A percentile compares a stretch with the other conserved stretches of the same genome.
Evolutionary conservation across 2,329 filamentous ascomycete species (phyloP).

Genomic region (Stemphylium lycopersici): DNA sequence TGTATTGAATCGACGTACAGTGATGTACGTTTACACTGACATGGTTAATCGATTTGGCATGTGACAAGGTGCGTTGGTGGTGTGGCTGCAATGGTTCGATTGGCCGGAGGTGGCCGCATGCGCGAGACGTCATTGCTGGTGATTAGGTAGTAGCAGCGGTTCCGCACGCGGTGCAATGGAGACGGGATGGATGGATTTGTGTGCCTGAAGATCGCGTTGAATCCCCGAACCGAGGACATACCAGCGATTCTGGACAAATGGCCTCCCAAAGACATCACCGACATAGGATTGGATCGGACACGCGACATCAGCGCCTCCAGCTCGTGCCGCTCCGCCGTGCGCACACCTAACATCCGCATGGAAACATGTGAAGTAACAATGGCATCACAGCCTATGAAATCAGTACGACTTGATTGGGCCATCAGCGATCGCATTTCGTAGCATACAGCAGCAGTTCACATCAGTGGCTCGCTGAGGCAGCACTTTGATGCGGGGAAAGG

Average conservation of each 20-base stretch:
- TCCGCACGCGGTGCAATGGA: slow-evolving; percentile 17
- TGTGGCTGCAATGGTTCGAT: slow-evolving; percentile 7
- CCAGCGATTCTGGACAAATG: background rate
- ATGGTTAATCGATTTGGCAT: background rate
- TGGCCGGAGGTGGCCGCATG: slow-evolving; percentile 3
- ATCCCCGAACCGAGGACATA: background rate
- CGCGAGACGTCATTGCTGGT: slow-evolving; percentile 18
- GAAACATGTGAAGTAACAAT: slow-evolving; percentile 5
- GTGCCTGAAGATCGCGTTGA: slow-evolving; percentile 20
- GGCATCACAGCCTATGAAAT: slow-evolving; percentile 14
- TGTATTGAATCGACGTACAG: slow-evolving; percentile 4
- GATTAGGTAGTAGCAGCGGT: slow-evolving; percentile 6
- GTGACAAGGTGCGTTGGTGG: slow-evolving; percentile 7
- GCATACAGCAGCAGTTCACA: slow-evolving; percentile 11
- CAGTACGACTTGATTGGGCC: slow-evolving; percentile 24
- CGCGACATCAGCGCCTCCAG: slow-evolving; percentile 11
- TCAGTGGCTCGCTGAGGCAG: slow-evolving; percentile 27
- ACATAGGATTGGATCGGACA: slow-evolving; percentile 3
- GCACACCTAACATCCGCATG: background rate
- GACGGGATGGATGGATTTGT: slow-evolving; percentile 2
- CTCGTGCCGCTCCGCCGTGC: slow-evolving; percentile 7
- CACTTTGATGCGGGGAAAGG: slow-evolving; percentile 33
- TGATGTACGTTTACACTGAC: slow-evolving; percentile 5
- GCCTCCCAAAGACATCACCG: background rate
- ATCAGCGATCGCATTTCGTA: slow-evolving; percentile 9